phyloP scores from a whole-genome alignment of 2,329 filamentous ascomycete species.

The Meredithiella fracta region DNA sequence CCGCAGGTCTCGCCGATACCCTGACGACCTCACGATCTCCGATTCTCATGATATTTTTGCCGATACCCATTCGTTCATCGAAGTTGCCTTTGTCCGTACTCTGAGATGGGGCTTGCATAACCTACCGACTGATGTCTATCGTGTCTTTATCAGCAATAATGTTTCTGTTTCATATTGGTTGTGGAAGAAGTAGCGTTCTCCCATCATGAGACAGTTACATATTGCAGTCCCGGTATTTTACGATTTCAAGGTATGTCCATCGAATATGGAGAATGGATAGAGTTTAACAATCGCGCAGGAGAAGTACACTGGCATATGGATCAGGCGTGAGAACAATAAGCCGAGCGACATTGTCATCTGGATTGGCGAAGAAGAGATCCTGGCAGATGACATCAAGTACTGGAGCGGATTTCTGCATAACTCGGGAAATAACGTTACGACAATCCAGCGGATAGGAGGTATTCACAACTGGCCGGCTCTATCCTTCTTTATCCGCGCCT shows the following conservation, averaged over 20 bases:
- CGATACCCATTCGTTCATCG: slow-evolving; percentile 53
- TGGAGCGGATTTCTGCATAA: slow-evolving; percentile 24
- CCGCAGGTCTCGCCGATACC: slow-evolving; percentile 7
- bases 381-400: slow-evolving; percentile 51
- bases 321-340: slow-evolving; percentile 41
- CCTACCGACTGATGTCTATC: slow-evolving; percentile 50
- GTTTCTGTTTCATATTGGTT: slow-evolving; percentile 59
- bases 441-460: slow-evolving; percentile 44
- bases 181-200: slow-evolving; percentile 46
- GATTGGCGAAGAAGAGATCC: slow-evolving; percentile 63
- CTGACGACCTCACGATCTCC: slow-evolving; percentile 11
- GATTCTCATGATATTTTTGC: slow-evolving; percentile 33
- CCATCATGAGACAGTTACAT: slow-evolving; percentile 43
- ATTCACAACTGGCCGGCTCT: slow-evolving; percentile 77
- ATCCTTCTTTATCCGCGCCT: slow-evolving; percentile 35
- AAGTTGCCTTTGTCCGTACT: slow-evolving; percentile 61
- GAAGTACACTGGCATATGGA: slow-evolving; percentile 52
- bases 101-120: slow-evolving; percentile 63
- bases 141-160: slow-evolving; percentile 60
- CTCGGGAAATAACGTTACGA: slow-evolving; percentile 34
- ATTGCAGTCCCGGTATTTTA: slow-evolving; percentile 43
- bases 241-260: slow-evolving; percentile 20
- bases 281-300: slow-evolving; percentile 13
- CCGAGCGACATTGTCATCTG: slow-evolving; percentile 60
- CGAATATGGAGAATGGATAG: too few relatives aligned